Evolutionary conservation across 805 yeast species (phyloP).

Genomic region (Tetrapisispora fleetii): DNA sequence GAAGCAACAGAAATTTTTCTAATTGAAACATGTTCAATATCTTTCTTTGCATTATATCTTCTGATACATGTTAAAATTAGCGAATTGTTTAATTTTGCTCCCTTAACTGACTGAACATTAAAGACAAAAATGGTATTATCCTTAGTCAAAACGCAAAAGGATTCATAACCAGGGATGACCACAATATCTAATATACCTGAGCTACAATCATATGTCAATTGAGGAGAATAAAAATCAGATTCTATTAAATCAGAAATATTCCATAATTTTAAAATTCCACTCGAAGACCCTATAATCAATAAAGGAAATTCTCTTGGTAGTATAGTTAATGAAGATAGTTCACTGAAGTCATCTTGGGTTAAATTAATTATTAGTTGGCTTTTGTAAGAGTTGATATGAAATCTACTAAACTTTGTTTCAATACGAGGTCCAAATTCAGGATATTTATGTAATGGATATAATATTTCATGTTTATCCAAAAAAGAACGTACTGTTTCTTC

Average conservation of each 20-base stretch:
- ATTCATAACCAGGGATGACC: constrained; percentile 45
- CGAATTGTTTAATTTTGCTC: constrained; percentile 6
- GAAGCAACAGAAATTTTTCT: constrained; percentile 35
- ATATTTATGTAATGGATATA: constrained; percentile 50
- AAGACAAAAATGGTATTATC: constrained; percentile 30
- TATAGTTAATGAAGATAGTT: constrained; percentile 47
- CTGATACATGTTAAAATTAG: constrained; percentile 17
- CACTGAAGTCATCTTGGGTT: constrained; percentile 45
- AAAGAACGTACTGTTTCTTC: constrained; percentile 54
- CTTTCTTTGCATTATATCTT: constrained; percentile 12
- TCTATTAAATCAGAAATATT: constrained; percentile 55
- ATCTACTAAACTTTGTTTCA: constrained; percentile 4
- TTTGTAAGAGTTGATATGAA: constrained; percentile 15
- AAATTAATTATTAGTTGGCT: constrained; percentile 55
- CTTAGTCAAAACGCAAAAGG: constrained; percentile 43
- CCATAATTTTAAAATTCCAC: constrained; percentile 72
- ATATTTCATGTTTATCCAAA: constrained; percentile 42
- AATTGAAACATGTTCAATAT: constrained; percentile 34
- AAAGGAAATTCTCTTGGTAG: constrained; percentile 49
- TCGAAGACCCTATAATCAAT: constrained; percentile 69
- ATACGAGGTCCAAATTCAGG: constrained; percentile 50
- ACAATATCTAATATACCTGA: constrained; percentile 40
- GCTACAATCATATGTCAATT: constrained; percentile 38
- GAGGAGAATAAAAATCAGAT: constrained; percentile 45
- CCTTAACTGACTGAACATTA: constrained; percentile 29